Evolutionary conservation across 2,329 filamentous ascomycete species (phyloP).

Genomic region (Didymella glomerata): DNA sequence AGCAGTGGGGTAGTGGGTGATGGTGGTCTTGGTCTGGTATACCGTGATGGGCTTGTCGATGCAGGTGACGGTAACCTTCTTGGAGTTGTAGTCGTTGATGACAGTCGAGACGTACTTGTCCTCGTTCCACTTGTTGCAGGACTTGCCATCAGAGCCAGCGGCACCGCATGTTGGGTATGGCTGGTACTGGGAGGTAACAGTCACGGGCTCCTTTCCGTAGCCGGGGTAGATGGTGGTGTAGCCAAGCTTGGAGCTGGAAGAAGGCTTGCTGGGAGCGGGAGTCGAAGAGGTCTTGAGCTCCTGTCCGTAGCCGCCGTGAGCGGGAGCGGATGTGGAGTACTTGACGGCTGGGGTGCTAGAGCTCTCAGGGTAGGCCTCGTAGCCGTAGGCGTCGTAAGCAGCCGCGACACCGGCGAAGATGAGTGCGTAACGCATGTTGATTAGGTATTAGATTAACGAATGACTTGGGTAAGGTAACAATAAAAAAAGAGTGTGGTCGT

Average conservation of each 20-base stretch:
- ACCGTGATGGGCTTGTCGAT: slow-evolving; percentile 39
- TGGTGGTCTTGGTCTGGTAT: slow-evolving; percentile 41
- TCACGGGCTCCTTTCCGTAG: slow-evolving; percentile 38
- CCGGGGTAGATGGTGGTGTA: slow-evolving; percentile 44
- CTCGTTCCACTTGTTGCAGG: slow-evolving; percentile 33
- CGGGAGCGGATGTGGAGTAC: slow-evolving; percentile 8
- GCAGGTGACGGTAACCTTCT: slow-evolving; percentile 39
- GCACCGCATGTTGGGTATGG: slow-evolving; percentile 40
- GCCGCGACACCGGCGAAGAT: slow-evolving; percentile 40
- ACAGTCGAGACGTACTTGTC: slow-evolving; percentile 41
- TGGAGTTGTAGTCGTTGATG: slow-evolving; percentile 38
- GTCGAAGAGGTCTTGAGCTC: slow-evolving; percentile 18
- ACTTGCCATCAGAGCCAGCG: slow-evolving; percentile 17
- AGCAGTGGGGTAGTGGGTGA: slow-evolving; percentile 33
- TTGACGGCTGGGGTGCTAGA: slow-evolving; percentile 20
- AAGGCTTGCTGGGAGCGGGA: slow-evolving; percentile 21
- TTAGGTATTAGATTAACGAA: slow-evolving; percentile 28
- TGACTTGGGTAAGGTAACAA: slow-evolving; percentile 39
- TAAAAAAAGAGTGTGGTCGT: slow-evolving; percentile 20
- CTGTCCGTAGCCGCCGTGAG: slow-evolving; percentile 16
- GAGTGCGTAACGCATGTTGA: slow-evolving; percentile 35
- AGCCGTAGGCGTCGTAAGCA: slow-evolving; percentile 33
- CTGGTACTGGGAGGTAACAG: slow-evolving; percentile 46
- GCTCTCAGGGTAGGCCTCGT: slow-evolving; percentile 17
- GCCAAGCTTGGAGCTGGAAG: slow-evolving; percentile 23